A percentile compares a stretch with the other conserved stretches of the same genome.
phyloP scores from a whole-genome alignment of 1,139 yeast species.

The Hanseniaspora sp. region DNA sequence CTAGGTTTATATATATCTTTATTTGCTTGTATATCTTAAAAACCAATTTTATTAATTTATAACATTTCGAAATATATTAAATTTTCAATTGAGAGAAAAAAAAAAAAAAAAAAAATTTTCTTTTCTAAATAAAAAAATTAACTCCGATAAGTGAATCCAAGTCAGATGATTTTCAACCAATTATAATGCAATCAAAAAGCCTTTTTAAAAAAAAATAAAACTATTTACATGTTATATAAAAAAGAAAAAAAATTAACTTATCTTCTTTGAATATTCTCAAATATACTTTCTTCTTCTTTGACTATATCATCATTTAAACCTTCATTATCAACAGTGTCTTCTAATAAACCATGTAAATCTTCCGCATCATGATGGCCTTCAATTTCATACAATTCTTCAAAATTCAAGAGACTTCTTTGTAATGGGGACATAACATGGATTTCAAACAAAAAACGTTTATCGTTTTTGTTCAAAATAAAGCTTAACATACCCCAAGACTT shows the following conservation, averaged over 20 bases:
- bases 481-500: constrained; percentile 12
- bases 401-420: constrained; percentile 7
- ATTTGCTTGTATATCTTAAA: too few relatives aligned
- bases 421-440: constrained; percentile 12
- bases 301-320: background rate
- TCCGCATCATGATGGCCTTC: background rate
- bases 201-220: too few relatives aligned
- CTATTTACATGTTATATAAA: background rate
- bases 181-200: background rate
- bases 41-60: too few relatives aligned
- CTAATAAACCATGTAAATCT: background rate
- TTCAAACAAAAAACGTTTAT: background rate
- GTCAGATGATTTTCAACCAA: background rate
- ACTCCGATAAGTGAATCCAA: background rate
- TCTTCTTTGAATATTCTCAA: constrained; percentile 2
- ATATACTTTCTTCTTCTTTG: constrained; percentile 7
- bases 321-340: background rate
- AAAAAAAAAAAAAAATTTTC: background rate
- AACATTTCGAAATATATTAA: too few relatives aligned
- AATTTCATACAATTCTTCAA: constrained; percentile 8
- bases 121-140: background rate
- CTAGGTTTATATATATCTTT: background rate
- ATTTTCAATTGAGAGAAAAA: too few relatives aligned
- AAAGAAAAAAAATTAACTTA: background rate
- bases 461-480: background rate